A percentile compares a stretch with the other conserved stretches of the same genome.
Evolutionary conservation across 331 rosid species (phyloP).

Genomic region (Prunus yedoensis): DNA sequence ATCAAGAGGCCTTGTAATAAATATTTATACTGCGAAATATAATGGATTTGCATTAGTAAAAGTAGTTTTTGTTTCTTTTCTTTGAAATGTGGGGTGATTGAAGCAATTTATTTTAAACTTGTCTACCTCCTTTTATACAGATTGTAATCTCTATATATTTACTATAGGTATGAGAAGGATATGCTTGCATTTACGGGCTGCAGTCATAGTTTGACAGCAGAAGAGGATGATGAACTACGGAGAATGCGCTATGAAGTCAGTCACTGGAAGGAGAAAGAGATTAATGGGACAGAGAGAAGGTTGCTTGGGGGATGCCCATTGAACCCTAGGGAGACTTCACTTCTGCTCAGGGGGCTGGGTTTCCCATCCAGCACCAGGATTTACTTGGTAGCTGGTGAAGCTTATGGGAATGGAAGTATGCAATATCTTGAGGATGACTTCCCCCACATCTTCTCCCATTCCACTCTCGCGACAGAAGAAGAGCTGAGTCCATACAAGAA

Average conservation of each 20-base stretch:
- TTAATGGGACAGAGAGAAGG: conserved; percentile 89
- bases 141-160: conserved; percentile 12
- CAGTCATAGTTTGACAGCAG: conserved; percentile 82
- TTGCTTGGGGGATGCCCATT: conserved; percentile 95
- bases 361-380: conserved; percentile 78
- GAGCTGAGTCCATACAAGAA: conserved; percentile 72
- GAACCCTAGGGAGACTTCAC: conserved; percentile 93
- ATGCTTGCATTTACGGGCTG: conserved; percentile 99
- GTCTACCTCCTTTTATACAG: neutral
- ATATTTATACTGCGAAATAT: neutral
- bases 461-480: conserved; percentile 65
- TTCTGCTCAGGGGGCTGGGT: conserved; percentile 80
- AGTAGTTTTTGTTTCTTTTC: neutral
- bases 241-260: conserved; percentile 88
- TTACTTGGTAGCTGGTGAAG: conserved; percentile 92
- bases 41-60: conserved; percentile 7
- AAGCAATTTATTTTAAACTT: neutral
- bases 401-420: conserved; percentile 89
- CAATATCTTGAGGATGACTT: conserved; percentile 75
- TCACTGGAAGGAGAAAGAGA: conserved; percentile 99
- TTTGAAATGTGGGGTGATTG: neutral
- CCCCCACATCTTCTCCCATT: conserved; percentile 85
- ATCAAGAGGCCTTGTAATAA: neutral
- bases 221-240: conserved; percentile 72
- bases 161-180: conserved; percentile 86